Base-by-base conservation (phyloP, 805 yeast genomes). In the Wickerhamomyces sydowiorum region DNA sequence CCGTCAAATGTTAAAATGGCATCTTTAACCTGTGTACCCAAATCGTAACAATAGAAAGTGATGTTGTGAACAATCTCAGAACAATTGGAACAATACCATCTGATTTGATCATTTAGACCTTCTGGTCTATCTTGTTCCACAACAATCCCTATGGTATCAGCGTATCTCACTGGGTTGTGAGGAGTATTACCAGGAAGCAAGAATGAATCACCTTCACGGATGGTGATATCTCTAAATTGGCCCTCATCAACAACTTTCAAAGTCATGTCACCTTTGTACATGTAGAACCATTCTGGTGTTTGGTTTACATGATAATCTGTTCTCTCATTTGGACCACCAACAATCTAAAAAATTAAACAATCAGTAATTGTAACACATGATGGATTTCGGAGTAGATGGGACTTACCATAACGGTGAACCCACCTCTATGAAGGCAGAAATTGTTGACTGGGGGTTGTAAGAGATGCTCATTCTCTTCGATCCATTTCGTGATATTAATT, bases 301-400 rank as follows among this genome's bases (percentile, higher is more conserved):
- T 87, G 95, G 57, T 90, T 90, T 38, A 90, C 77, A 57, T 90
- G 97, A 59, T 87, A 90, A 59, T 90, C 97, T 0, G 96, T 89
- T 44, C 97, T 72, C 55, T 82, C 95, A 60, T 90, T 90, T 4
- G 97, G 97, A 0, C 97, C 97, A 14, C 97, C 97, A 2, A 90
- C 95, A 39, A 89, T 80, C 69, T 64, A 38, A 20, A n/a, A 2
- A 12, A 5, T 5, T 10, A 31, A 18, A 24, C 20, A 13, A 17
- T 24, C 35, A 33, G 4, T 27, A 34, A 13, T 18, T 9, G 9
- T 22, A 13, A 7, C 12, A 8, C 37, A 1, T 24, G n/a, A n/a
- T 4, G 9, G 14, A 19, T 17, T 30, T 9, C 13, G 30, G 21
- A 18, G 7, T 24, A 33, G 6, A n/a, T 15, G 18, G 9, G 15